A percentile compares a stretch with the other conserved stretches of the same genome.
Evolutionary conservation across 2,329 filamentous ascomycete species (phyloP).

Genomic region (Ustulina deusta): DNA sequence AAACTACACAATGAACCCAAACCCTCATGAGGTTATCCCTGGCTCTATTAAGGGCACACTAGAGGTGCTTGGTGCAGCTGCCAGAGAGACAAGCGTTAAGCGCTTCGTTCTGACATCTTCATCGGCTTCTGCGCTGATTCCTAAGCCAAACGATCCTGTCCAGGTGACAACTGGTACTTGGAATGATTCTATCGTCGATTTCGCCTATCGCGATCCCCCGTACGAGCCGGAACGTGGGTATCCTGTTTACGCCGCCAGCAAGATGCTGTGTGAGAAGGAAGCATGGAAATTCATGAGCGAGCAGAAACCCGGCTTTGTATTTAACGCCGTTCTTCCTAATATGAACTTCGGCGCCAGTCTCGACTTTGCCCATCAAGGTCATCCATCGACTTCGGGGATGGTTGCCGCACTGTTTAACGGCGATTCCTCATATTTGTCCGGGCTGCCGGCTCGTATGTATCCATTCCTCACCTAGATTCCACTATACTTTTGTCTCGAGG

Average conservation of each 20-base stretch:
- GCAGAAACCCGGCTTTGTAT: constrained; percentile 37
- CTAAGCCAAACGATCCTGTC: constrained; percentile 32
- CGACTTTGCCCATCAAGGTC: constrained; percentile 38
- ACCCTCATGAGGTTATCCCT: constrained; percentile 39
- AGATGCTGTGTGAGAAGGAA: constrained; percentile 41
- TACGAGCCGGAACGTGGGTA: constrained; percentile 29
- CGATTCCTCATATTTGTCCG: constrained; percentile 14
- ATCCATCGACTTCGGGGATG: constrained; percentile 31
- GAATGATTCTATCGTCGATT: constrained; percentile 39
- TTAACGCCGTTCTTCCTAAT: constrained; percentile 45
- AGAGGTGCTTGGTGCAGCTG: constrained; percentile 36
- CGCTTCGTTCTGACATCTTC: constrained; percentile 46
- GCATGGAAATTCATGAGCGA: constrained; percentile 43
- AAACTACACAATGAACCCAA: constrained; percentile 32
- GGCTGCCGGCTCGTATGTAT: constrained; percentile 36
- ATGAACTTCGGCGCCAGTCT: constrained; percentile 42
- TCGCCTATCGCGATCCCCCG: constrained; percentile 39
- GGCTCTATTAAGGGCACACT: constrained; percentile 24
- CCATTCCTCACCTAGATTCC: not conserved
- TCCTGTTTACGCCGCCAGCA: constrained; percentile 42
- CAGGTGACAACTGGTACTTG: constrained; percentile 39
- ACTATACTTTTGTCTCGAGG: not conserved
- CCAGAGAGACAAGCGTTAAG: constrained; percentile 38
- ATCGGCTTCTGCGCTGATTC: constrained; percentile 31
- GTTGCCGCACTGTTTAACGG: constrained; percentile 36